Conservation (phyloP, 2,329 filamentous ascomycete genomes). For the Pseudomassariella vexata region DNA sequence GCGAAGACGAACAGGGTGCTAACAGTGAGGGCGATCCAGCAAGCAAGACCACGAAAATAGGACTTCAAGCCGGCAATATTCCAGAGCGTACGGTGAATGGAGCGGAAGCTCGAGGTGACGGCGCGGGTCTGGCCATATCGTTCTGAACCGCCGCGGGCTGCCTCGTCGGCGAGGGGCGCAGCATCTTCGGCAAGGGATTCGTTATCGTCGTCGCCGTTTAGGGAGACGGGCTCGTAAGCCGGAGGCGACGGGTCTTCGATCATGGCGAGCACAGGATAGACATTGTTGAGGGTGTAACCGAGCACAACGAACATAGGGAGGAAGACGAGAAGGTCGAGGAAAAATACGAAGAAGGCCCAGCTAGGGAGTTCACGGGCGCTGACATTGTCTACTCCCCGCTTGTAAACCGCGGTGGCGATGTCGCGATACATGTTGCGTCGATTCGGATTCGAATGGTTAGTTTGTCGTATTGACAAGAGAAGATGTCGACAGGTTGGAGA, state of each 20-base stretch:
- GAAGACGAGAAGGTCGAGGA: constrained; percentile 37
- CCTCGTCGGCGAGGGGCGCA: constrained; percentile 29
- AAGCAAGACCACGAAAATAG: constrained; percentile 63
- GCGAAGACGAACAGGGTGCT: constrained; percentile 30
- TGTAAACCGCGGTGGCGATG: constrained; percentile 26
- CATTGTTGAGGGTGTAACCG: constrained; percentile 42
- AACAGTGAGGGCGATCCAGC: constrained; percentile 34
- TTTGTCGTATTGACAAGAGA: background rate
- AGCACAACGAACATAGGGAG: constrained; percentile 38
- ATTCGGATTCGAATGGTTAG: background rate
- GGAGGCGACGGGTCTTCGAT: constrained; percentile 53
- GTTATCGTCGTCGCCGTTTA: constrained; percentile 30
- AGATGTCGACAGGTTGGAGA: too few species aligned
- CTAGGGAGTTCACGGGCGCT: constrained; percentile 26
- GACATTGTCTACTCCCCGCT: constrained; percentile 27
- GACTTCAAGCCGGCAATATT: constrained; percentile 58
- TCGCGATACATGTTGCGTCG: constrained; percentile 24
- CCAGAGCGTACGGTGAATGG: constrained; percentile 49
- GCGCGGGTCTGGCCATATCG: too few species aligned
- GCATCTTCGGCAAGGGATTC: constrained; percentile 27
- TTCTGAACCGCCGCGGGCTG: constrained; percentile 22
- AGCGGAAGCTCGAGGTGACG: constrained; percentile 45
- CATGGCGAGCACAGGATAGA: constrained; percentile 51
- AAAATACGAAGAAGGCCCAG: constrained; percentile 34
- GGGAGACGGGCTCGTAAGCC: constrained; percentile 45